Evolutionary conservation across 345 rosid genomes (phyloP).

Genomic region (Hevea brasiliensis): DNA sequence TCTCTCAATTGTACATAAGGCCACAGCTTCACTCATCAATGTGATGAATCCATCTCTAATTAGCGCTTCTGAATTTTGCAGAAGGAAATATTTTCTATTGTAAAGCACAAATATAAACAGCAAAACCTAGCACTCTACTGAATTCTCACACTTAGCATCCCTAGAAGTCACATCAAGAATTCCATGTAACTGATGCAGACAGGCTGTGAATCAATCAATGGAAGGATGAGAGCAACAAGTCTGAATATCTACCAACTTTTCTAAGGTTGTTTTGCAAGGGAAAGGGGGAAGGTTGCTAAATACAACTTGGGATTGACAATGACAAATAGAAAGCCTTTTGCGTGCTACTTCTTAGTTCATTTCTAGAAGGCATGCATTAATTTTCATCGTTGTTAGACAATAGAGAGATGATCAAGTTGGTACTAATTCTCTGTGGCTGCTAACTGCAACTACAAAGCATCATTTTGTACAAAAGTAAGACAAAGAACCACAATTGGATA

Average conservation of each 20-base stretch:
- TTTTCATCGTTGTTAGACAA: too few species aligned
- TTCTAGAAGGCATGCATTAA: neutral
- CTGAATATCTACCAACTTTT: too few species aligned
- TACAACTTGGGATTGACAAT: neutral
- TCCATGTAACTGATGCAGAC: neutral
- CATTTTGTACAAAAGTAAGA: neutral
- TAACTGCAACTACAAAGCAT: neutral
- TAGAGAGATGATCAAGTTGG: too few species aligned
- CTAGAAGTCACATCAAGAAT: neutral
- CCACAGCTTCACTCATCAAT: neutral
- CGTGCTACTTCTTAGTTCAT: neutral
- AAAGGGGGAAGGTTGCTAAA: neutral
- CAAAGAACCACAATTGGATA: neutral
- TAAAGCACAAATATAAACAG: neutral
- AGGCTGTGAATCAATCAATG: neutral
- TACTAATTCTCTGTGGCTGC: neutral
- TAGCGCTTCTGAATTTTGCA: neutral
- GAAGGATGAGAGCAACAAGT: too few species aligned
- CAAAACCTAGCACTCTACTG: neutral
- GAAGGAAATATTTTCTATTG: neutral
- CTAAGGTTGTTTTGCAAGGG: neutral
- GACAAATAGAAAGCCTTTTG: neutral
- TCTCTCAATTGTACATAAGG: neutral
- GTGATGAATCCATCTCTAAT: slow-evolving; percentile 5
- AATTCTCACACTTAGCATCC: neutral